A percentile compares a stretch with the other conserved stretches of the same genome.
Evolutionary conservation across 352 stramenopile genomes (phyloP).

Genomic region (Pythium biforme): DNA sequence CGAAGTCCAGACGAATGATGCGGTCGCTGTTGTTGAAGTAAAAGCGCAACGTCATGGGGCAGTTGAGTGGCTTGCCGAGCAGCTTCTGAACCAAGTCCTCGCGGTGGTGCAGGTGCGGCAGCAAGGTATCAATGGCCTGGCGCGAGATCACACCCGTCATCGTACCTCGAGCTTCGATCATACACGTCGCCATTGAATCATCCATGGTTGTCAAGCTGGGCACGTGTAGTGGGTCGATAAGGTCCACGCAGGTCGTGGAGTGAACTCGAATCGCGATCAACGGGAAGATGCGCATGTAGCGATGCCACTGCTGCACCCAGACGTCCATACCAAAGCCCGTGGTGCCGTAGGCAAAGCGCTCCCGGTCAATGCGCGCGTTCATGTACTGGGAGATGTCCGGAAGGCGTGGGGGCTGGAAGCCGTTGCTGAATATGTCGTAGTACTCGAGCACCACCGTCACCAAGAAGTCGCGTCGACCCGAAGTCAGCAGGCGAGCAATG

Average conservation of each 20-base stretch:
- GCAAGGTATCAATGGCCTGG: slow-evolving; percentile 2
- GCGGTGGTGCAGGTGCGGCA: slow-evolving; percentile 10
- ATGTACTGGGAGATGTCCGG: slow-evolving; percentile 12
- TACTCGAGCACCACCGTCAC: slow-evolving; percentile 17
- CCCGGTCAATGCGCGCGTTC: slow-evolving; percentile 11
- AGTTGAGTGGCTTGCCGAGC: background rate
- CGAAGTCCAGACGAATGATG: slow-evolving; percentile 13
- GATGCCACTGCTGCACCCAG: slow-evolving; percentile 20
- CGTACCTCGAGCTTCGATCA: slow-evolving; percentile 5
- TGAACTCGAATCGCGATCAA: slow-evolving; percentile 10
- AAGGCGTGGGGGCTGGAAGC: background rate
- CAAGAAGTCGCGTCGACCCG: slow-evolving; percentile 5
- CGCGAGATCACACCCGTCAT: slow-evolving; percentile 13
- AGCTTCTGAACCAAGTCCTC: slow-evolving; percentile 8
- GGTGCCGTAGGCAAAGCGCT: slow-evolving; percentile 8
- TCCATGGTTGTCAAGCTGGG: background rate
- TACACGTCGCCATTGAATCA: background rate
- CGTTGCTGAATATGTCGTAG: slow-evolving; percentile 16
- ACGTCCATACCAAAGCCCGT: background rate
- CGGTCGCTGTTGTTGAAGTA: slow-evolving; percentile 12
- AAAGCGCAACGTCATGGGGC: slow-evolving; percentile 13
- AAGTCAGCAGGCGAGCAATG: background rate
- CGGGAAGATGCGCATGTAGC: slow-evolving; percentile 17
- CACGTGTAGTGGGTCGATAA: slow-evolving; percentile 3
- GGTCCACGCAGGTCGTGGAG: slow-evolving; percentile 1